Conservation (phyloP, 768 basidiomycete genomes). For the Leccinum ochraceum region DNA sequence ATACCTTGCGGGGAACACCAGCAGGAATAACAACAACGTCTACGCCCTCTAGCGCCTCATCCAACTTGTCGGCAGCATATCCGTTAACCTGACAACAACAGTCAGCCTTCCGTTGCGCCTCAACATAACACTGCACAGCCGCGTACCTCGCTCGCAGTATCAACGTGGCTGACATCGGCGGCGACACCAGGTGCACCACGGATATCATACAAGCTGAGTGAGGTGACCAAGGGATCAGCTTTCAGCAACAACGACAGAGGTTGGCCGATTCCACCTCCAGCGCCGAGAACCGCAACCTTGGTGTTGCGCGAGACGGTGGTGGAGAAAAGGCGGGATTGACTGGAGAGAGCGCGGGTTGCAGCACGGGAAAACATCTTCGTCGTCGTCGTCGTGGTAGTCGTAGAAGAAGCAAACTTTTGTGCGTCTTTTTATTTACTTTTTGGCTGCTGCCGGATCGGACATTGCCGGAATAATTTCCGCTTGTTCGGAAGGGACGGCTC, state of each 20-base stretch:
- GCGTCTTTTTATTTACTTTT: slow-evolving; percentile 6
- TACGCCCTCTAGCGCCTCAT: slow-evolving; percentile 84
- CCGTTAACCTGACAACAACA: slow-evolving; percentile 62
- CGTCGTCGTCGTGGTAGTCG: slow-evolving; percentile 20
- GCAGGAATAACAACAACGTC: slow-evolving; percentile 97
- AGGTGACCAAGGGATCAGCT: slow-evolving; percentile 84
- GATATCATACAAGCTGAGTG: slow-evolving; percentile 60
- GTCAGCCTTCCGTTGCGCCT: slow-evolving; percentile 2
- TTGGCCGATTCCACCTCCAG: slow-evolving; percentile 98
- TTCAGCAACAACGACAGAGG: slow-evolving; percentile 89
- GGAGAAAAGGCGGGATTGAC: slow-evolving; percentile 70
- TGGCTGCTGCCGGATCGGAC: slow-evolving; percentile 10
- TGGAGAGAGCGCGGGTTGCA: slow-evolving; percentile 56
- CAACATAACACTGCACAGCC: background rate
- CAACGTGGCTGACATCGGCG: slow-evolving; percentile 94
- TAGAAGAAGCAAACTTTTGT: slow-evolving; percentile 12
- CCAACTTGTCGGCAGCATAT: slow-evolving; percentile 83
- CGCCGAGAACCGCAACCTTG: slow-evolving; percentile 96
- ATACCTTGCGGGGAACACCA: slow-evolving; percentile 97
- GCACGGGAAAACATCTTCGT: slow-evolving; percentile 66
- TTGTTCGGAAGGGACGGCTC: too few species aligned
- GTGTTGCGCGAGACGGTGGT: slow-evolving; percentile 68
- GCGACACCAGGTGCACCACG: slow-evolving; percentile 70
- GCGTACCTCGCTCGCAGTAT: slow-evolving; percentile 81
- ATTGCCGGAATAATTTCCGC: slow-evolving; percentile 12